These are phyloP conservation scores for Metarhizium album DNA, from an alignment of 2,329 filamentous ascomycete genomes.

Conservation along the genomic window DNA sequence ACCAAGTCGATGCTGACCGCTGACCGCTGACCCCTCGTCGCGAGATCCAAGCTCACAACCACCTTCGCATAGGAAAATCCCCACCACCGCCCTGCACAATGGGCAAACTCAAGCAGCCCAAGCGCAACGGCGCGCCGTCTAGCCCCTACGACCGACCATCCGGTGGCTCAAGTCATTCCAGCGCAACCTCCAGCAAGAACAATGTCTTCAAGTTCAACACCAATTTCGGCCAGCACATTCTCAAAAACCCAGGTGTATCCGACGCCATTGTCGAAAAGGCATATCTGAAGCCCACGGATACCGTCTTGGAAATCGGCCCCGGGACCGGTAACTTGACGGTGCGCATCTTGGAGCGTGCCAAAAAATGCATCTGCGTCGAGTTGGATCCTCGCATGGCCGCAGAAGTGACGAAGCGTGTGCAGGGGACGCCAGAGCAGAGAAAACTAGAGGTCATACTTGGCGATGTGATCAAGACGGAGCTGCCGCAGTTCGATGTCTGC, in stretches of 20 bases:
- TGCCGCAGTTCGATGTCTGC: conserved; percentile 69
- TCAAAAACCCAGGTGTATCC: conserved; percentile 83
- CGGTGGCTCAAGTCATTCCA: conserved; percentile 8
- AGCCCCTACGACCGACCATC: conserved; percentile 31
- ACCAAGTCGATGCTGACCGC: not conserved
- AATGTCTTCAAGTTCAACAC: conserved; percentile 98
- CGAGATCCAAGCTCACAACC: not conserved
- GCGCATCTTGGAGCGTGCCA: conserved; percentile 77
- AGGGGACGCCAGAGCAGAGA: conserved; percentile 75
- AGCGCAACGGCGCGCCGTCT: conserved; percentile 38
- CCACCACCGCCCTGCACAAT: no score
- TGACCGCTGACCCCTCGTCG: no score
- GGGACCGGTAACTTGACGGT: conserved; percentile 85
- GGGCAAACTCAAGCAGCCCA: conserved; percentile 42
- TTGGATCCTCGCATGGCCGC: conserved; percentile 94
- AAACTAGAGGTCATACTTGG: conserved; percentile 81
- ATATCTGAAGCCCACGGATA: conserved; percentile 78
- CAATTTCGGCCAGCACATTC: conserved; percentile 74
- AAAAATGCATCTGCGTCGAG: conserved; percentile 75
- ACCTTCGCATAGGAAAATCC: no score
- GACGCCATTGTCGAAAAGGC: conserved; percentile 65
- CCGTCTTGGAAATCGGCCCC: conserved; percentile 85
- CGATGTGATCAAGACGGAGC: conserved; percentile 74
- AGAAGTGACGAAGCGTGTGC: conserved; percentile 86
- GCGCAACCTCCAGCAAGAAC: conserved; percentile 37